Evolutionary conservation across 202 grass and related monocot species (phyloP).

Genomic region (Schoenoplectus triqueter): DNA sequence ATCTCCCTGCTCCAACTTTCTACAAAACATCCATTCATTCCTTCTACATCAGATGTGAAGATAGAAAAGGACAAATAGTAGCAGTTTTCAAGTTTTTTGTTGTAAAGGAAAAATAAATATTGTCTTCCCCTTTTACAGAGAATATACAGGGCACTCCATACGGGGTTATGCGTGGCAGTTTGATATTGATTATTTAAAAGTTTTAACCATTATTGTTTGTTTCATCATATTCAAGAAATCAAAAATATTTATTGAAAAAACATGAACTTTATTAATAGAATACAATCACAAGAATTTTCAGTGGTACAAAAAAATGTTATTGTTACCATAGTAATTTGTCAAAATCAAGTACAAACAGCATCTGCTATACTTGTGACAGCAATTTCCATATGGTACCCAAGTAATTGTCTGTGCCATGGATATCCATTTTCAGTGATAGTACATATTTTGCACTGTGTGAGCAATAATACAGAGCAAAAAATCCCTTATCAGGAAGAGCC

Average conservation of each 20-base stretch:
- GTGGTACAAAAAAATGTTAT: conserved; percentile 6
- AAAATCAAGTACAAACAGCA: neutral
- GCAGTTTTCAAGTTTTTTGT: neutral
- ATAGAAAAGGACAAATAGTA: neutral
- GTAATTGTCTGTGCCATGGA: neutral
- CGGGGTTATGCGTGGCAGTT: neutral
- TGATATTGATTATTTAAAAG: neutral
- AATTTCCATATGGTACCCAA: neutral
- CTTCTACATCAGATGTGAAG: neutral
- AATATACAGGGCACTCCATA: neutral
- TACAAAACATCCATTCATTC: neutral
- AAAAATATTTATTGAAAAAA: neutral
- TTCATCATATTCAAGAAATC: neutral
- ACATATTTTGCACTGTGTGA: neutral
- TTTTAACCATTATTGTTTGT: neutral
- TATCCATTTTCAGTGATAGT: neutral
- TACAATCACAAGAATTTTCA: conserved; percentile 13
- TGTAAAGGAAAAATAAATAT: neutral
- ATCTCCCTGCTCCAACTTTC: neutral
- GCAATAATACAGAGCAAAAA: conserved; percentile 29
- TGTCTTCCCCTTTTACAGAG: neutral
- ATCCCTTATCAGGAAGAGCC: conserved; percentile 73
- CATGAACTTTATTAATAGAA: neutral
- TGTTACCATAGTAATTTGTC: neutral
- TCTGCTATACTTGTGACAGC: neutral